Evolutionary conservation across 192 early-diverging fungal species (phyloP).

Genomic region (Umbelopsis sp.): DNA sequence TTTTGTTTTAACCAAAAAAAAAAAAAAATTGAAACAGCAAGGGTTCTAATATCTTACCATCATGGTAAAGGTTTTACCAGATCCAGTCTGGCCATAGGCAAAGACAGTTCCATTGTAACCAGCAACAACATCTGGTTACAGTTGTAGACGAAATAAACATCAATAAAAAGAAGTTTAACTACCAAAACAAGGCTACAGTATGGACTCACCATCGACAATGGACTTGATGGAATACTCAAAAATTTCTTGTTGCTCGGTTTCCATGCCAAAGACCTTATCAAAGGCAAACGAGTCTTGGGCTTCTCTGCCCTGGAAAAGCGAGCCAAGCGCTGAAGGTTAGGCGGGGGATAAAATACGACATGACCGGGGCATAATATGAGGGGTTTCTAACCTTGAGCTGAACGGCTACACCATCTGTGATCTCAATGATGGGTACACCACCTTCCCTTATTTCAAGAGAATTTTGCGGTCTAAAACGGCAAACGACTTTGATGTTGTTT

Average conservation of each 20-base stretch:
- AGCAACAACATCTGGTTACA: conserved; percentile 27
- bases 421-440: conserved; percentile 82
- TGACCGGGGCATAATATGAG: not conserved
- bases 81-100: conserved; percentile 98
- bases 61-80: conserved; percentile 95
- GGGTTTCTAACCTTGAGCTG: conserved; percentile 4
- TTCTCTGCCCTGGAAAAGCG: conserved; percentile 45
- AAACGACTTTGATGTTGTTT: conserved; percentile 96
- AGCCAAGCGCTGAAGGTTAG: not conserved
- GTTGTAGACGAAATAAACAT: not conserved
- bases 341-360: not conserved
- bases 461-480: conserved; percentile 97
- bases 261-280: conserved; percentile 88
- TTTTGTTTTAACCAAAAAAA: no score
- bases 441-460: conserved; percentile 88
- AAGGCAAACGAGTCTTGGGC: conserved; percentile 80
- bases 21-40: no score
- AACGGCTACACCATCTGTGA: conserved; percentile 29
- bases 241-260: conserved; percentile 78
- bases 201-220: conserved; percentile 82
- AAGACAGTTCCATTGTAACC: conserved; percentile 99
- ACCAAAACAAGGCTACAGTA: not conserved
- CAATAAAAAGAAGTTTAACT: not conserved
- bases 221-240: conserved; percentile 91
- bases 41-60: conserved; percentile 69